Evolutionary conservation across 331 rosid species (phyloP).

Genomic region (Spiraea crenata): DNA sequence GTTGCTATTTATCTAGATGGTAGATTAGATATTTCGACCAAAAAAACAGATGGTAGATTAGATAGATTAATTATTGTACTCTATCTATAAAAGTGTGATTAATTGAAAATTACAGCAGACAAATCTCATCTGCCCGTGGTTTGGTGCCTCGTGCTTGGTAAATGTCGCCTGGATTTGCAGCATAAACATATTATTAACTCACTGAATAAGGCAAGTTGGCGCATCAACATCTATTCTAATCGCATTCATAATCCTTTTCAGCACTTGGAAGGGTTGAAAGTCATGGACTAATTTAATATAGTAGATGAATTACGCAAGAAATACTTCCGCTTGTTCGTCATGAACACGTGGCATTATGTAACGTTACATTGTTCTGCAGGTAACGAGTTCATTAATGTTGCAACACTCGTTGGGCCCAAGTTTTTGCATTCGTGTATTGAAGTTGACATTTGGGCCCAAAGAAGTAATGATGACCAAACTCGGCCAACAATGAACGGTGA

Average conservation of each 20-base stretch:
- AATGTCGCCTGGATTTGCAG: neutral
- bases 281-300: neutral
- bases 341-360: no score
- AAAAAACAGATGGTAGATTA: neutral
- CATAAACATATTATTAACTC: neutral
- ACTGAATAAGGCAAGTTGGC: neutral
- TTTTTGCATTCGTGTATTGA: no score
- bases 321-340: neutral
- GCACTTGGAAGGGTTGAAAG: neutral
- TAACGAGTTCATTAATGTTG: no score
- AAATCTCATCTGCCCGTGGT: slow-evolving; percentile 22
- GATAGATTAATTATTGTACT: no score
- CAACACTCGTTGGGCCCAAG: no score
- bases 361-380: no score
- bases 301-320: neutral
- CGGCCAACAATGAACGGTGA: no score
- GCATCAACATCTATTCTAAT: neutral
- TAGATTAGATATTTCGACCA: no score
- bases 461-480: no score
- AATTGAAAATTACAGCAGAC: slow-evolving; percentile 12
- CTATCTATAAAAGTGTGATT: neutral
- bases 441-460: no score
- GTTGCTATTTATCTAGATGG: slow-evolving; percentile 1
- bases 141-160: slow-evolving; percentile 16
- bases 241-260: neutral